phyloP scores from a whole-genome alignment of 148 eudicot genomes.

The Chenopodium quinoa region DNA sequence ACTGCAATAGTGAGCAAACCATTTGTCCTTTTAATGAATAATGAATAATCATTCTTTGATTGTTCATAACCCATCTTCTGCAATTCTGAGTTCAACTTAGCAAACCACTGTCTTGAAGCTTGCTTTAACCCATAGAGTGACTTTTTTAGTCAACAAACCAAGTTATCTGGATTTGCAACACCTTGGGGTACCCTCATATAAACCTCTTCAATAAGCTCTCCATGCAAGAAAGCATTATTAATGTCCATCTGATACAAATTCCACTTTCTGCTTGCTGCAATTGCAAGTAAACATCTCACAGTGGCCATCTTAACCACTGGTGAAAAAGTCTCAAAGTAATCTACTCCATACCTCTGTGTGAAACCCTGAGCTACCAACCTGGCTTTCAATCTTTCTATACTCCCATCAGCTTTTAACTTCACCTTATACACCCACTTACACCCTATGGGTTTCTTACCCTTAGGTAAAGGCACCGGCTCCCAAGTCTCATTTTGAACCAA shows the following conservation, averaged over 20 bases:
- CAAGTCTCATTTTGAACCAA: background rate
- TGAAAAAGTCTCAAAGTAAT: background rate
- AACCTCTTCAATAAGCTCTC: background rate
- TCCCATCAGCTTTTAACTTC: too few relatives aligned
- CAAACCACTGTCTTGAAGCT: background rate
- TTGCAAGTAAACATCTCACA: background rate
- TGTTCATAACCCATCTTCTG: background rate
- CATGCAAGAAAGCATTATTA: background rate
- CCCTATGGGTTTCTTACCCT: background rate
- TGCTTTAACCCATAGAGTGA: background rate
- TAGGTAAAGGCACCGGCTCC: background rate
- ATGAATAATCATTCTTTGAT: background rate
- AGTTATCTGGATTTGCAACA: rapidly evolving
- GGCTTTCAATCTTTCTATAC: too few relatives aligned
- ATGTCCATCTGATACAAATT: background rate
- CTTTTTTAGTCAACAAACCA: background rate
- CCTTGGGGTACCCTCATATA: background rate
- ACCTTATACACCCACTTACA: background rate
- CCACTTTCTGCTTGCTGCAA: background rate
- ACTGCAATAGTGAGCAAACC: too few relatives aligned
- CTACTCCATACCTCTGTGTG: background rate
- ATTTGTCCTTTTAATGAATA: background rate
- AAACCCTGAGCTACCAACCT: background rate
- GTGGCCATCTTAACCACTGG: background rate
- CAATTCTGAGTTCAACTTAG: background rate